Evolutionary conservation across 768 basidiomycete species (phyloP), one percentile per base, ranked within the genome.

Genomic region (Xanthoconium stramineum): DNA sequence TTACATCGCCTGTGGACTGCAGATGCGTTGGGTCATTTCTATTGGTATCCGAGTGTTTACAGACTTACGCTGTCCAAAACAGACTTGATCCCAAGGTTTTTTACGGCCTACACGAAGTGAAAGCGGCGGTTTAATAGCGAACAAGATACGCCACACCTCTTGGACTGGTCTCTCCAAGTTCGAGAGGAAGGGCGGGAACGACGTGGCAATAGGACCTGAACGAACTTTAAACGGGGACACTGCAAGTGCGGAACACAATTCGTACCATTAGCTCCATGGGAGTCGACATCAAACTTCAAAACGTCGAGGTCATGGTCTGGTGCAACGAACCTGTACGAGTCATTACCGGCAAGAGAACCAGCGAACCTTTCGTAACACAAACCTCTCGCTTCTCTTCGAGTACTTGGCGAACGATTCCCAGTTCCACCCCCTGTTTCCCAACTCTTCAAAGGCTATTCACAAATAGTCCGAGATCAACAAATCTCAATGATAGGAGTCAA

Each of bases 331-430:
- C 52, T 53, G 28, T 38, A 17, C 8, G 28, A 9, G 12, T 20
- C 17, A 53, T 46, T 7, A 52, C 19, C 12, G 3, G 28, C 15
- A 3, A 15, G 11, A 15, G 38, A 43, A 19, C 8, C 28, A 29
- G 14, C 6, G 36, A 32, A 32, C 6, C 24, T 24, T 24, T 4
- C n/a, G 5, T 6, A 29, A 28, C 6, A 46, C 4, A 7, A 15
- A 46, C 52, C 52, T 53, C 36, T 53, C 52, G 52, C 52, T 53
- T 38, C 36, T 38, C 36, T 46, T 53, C n/a, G 52, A 53, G 29
- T 46, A 53, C 28, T 53, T 53, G 52, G 14, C 28, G 29, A 53
- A 46, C 44, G 52, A 53, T n/a, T 38, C 29, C 52, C 52, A 53
- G 36, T 53, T 53, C 52, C 52, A 53, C 6, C 44, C 36, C n/a